Base-by-base conservation (phyloP, 306 rosid species). In the Medicago lupulina region DNA sequence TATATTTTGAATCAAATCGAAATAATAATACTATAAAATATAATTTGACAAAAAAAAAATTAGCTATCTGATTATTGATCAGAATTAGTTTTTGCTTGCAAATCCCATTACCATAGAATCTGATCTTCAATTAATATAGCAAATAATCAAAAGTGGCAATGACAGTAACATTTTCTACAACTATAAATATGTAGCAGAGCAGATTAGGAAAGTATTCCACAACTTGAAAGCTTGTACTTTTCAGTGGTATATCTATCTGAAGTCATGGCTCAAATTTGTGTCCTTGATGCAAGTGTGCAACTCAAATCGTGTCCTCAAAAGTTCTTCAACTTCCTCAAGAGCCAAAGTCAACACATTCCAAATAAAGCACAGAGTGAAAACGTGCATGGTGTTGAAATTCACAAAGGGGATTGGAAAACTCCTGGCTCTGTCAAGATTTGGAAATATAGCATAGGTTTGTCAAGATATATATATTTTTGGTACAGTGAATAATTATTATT, bases 391-490 rank as follows among this genome's bases (percentile, higher is more conserved):
- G 74, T 76, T 67, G 75, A 67, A 75, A 28, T 76, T 57, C 80
- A 67, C n/a, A 21, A 67, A 76, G 80, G 80, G 1, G 58, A 76
- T 15, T 66, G 80, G 80, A n/a, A 67, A 31, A 76, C 80, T 23
- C 10, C 74, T 23, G 74, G 74, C 16, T 76, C 80, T n/a, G 38
- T 76, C 68, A 76, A 76, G 75, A 71, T 76, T 76, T 76, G 80
- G 80, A 76, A 67, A 31, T 76, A 39, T 17, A 67, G 2, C 38
- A 15, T 76, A 76, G 80, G 80, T 76, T 55, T 55, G 73, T 23
- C 0, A 43, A 34, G 0, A 34, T 34, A 28, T 3, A 28, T 28
- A 5, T 31, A 1, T 31, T 31, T 31, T 31, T 31, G 1, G 36
- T 31, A 25, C 3, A 25, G 2, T 25, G 28, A 25, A 40, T 40